phyloP scores from a whole-genome alignment of 2,329 filamentous ascomycete species.

The Lachnellula willkommii region DNA sequence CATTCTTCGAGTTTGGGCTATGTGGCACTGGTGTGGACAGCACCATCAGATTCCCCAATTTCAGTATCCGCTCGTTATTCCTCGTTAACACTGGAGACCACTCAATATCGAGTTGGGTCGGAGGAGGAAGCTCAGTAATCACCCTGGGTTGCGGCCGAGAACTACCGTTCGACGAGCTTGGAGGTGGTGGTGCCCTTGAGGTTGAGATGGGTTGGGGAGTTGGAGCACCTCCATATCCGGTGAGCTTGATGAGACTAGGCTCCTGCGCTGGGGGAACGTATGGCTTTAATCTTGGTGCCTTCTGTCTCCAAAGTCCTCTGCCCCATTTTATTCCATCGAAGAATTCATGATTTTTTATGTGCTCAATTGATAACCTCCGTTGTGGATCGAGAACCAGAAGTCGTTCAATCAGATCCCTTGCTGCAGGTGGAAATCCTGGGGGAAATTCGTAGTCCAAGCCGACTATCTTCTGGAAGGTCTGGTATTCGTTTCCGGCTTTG shows the following conservation, averaged over 20 bases:
- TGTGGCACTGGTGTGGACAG: slow-evolving; percentile 71
- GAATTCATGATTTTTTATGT: slow-evolving; percentile 95
- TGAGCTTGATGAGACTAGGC: slow-evolving; percentile 67
- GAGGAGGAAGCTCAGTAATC: slow-evolving; percentile 93
- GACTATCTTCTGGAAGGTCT: slow-evolving; percentile 98
- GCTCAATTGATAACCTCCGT: slow-evolving; percentile 80
- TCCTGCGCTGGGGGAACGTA: slow-evolving; percentile 75
- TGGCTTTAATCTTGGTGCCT: slow-evolving; percentile 79
- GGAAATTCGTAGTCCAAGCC: slow-evolving; percentile 92
- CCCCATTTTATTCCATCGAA: slow-evolving; percentile 86
- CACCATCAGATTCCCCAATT: slow-evolving; percentile 86
- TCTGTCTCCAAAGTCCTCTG: slow-evolving; percentile 78
- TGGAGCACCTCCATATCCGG: slow-evolving; percentile 37
- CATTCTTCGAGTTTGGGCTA: slow-evolving; percentile 65
- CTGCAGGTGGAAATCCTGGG: slow-evolving; percentile 75
- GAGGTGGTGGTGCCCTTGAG: slow-evolving; percentile 30
- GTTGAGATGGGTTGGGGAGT: slow-evolving; percentile 23
- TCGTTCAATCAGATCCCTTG: slow-evolving; percentile 83
- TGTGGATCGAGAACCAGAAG: slow-evolving; percentile 84
- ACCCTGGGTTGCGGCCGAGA: slow-evolving; percentile 65
- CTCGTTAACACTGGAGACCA: slow-evolving; percentile 94
- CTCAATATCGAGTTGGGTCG: slow-evolving; percentile 93
- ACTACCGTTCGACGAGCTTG: slow-evolving; percentile 35
- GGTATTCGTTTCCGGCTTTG: slow-evolving; percentile 91
- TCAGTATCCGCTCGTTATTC: slow-evolving; percentile 88